phyloP scores from a whole-genome alignment of 768 basidiomycete species.

The Amanita molliuscula region DNA sequence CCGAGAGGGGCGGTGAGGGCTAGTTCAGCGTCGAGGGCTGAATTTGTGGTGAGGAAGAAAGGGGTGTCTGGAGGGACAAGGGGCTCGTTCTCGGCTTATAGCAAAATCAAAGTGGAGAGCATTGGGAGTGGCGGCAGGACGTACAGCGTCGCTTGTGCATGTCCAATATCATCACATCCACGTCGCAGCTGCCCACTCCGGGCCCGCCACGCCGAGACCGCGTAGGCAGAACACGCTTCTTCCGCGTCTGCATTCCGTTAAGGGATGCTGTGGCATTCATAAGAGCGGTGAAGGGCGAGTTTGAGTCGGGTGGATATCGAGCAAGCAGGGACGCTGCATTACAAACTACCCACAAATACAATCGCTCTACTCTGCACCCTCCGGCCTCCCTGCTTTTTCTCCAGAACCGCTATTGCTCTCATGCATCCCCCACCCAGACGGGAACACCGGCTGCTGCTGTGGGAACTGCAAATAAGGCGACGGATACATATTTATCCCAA shows the following conservation, averaged over 20 bases:
- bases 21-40: conserved; percentile 34
- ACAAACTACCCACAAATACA: no score
- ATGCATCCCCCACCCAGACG: conserved; percentile 25
- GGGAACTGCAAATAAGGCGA: conserved; percentile 12
- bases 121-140: conserved; percentile 17
- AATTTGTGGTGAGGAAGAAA: conserved; percentile 70
- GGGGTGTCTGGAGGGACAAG: conserved; percentile 55
- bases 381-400: conserved; percentile 4
- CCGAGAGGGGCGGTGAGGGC: conserved; percentile 26
- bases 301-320: not conserved
- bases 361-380: no score
- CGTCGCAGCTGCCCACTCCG: conserved; percentile 66
- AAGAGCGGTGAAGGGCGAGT: conserved; percentile 3
- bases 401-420: conserved; percentile 13
- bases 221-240: conserved; percentile 75
- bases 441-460: not conserved
- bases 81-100: conserved; percentile 58
- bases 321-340: no score
- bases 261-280: conserved; percentile 31
- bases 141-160: conserved; percentile 68
- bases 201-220: conserved; percentile 74
- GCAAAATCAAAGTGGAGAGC: not conserved
- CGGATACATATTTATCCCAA: conserved; percentile 38
- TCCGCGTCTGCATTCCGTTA: conserved; percentile 30
- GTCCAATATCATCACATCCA: conserved; percentile 78